Conservation (phyloP, 2,329 filamentous ascomycete species). For the Pseudogymnoascus sp. region DNA sequence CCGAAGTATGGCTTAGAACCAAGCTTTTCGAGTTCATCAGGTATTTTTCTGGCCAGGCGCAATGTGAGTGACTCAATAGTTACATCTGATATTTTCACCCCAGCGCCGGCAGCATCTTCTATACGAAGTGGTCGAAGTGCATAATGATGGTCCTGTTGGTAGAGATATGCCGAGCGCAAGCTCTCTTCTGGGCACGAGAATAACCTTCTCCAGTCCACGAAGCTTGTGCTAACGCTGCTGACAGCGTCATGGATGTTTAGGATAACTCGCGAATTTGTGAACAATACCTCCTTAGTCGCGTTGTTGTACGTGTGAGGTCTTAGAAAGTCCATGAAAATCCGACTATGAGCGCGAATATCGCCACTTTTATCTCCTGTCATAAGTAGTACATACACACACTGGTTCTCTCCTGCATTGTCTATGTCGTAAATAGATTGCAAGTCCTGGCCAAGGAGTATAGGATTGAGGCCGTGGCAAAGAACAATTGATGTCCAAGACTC, state of each 20-base stretch:
- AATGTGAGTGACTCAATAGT: neutral
- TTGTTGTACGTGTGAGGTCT: neutral
- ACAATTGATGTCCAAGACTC: no score
- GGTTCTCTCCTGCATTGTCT: no score
- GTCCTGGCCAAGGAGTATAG: no score
- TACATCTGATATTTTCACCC: neutral
- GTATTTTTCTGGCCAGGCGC: neutral
- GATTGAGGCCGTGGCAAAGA: no score
- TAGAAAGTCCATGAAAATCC: neutral
- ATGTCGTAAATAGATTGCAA: no score
- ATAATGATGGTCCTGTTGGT: neutral
- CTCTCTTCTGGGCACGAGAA: neutral
- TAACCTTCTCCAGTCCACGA: neutral
- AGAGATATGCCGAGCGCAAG: neutral
- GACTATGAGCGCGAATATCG: neutral
- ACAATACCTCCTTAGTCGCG: neutral
- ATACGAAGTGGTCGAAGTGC: neutral
- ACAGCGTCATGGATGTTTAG: neutral
- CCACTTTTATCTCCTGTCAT: neutral
- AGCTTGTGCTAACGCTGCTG: neutral
- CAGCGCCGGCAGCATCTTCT: neutral
- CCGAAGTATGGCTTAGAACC: neutral
- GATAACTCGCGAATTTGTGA: neutral
- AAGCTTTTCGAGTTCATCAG: neutral
- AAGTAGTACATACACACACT: no score